Evolutionary conservation across 192 early-diverging fungal species (phyloP).

Genomic region (Borealophlyctis nickersoniae): DNA sequence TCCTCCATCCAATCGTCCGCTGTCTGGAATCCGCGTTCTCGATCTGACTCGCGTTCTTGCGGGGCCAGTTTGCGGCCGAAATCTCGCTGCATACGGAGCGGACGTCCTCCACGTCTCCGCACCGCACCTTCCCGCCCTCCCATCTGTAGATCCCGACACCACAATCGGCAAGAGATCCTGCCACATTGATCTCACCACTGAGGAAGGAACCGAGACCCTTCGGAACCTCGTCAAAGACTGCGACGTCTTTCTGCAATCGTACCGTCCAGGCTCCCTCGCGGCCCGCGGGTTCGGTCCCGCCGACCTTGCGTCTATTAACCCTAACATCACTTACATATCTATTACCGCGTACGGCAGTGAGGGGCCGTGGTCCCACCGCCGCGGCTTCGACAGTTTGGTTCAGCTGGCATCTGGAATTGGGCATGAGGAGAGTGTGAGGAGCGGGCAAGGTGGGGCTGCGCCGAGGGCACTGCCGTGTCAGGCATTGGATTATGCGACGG

Average conservation of each 20-base stretch:
- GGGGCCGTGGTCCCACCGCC: conserved; percentile 1
- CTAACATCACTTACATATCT: conserved; percentile 15
- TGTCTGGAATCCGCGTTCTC: conserved; percentile 30
- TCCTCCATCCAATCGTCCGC: conserved; percentile 14
- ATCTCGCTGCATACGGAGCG: conserved; percentile 29
- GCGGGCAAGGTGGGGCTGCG: neutral
- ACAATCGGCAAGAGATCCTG: conserved; percentile 24
- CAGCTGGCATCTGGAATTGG: conserved; percentile 28
- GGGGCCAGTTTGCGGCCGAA: conserved; percentile 28
- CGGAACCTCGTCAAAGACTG: conserved; percentile 16
- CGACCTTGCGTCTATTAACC: conserved; percentile 13
- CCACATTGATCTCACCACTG: conserved; percentile 23
- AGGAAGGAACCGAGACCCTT: conserved; percentile 5
- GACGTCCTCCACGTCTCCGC: conserved; percentile 29
- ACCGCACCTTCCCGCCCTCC: conserved; percentile 14
- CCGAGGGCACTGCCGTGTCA: conserved; percentile 29
- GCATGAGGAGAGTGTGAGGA: conserved; percentile 1
- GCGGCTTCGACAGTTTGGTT: conserved; percentile 32
- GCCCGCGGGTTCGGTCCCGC: conserved; percentile 15
- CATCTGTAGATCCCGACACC: conserved; percentile 20
- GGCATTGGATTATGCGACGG: conserved; percentile 30
- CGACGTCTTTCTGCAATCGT: conserved; percentile 33
- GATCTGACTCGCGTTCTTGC: conserved; percentile 39
- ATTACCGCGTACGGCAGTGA: conserved; percentile 20
- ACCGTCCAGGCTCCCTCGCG: conserved; percentile 28